Conservation (phyloP, 257 asterid species). For the Solanum ahanhuiri region DNA sequence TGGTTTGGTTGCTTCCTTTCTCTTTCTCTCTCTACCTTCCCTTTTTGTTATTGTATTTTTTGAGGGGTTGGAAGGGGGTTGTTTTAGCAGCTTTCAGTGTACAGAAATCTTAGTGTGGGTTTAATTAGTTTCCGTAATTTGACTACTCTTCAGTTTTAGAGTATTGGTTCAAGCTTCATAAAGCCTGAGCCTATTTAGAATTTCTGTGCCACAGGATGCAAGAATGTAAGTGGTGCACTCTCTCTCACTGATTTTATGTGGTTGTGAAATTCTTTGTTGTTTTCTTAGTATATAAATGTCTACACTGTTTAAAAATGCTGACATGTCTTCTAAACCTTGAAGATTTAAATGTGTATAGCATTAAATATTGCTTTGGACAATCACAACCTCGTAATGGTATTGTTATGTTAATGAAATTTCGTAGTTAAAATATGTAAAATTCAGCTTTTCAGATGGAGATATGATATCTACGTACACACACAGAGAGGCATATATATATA, state of each 20-base stretch:
- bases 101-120: not conserved
- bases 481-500: not conserved
- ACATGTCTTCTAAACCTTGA: not conserved
- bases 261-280: not conserved
- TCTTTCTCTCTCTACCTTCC: not conserved
- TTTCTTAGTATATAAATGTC: not conserved
- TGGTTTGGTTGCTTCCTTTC: not conserved
- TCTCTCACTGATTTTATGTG: not conserved
- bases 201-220: not conserved
- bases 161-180: not conserved
- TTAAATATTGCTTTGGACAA: not conserved
- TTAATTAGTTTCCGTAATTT: not conserved
- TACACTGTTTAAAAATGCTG: not conserved
- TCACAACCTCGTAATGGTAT: not conserved
- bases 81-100: not conserved
- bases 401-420: not conserved
- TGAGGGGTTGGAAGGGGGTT: not conserved
- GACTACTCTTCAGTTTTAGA: not conserved
- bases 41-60: not conserved
- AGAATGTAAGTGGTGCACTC: not conserved
- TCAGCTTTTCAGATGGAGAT: not conserved
- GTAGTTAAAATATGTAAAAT: not conserved
- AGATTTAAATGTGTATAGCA: not conserved
- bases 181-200: not conserved
- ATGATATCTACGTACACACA: not conserved